Evolutionary conservation across 208 protist genomes (phyloP), one percentile per base, ranked within the genome.

Genomic region (Crithidia thermophila): DNA sequence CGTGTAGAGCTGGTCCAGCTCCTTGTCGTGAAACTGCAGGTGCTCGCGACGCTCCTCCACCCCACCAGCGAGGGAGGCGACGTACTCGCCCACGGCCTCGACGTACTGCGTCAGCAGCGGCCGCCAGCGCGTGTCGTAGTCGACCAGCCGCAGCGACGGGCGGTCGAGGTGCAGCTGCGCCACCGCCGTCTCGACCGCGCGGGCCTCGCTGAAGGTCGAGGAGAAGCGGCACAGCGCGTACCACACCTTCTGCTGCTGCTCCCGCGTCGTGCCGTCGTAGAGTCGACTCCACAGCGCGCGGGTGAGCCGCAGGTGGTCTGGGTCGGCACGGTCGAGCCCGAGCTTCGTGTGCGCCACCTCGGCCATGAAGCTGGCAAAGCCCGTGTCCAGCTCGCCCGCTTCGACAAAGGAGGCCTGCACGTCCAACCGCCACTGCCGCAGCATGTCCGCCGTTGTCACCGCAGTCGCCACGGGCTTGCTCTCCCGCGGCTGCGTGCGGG

Each of bases 211-310:
- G 65, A 84, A 94, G 36, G 65, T 73, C 30, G 71, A 84, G 30
- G 88, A 94, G 66, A 94, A 94, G 66, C 63, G 73, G 69, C 88
- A 94, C 11, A 94, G 58, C 33, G 72, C 58, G 53, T 81, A 64
- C 88, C 88, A 94, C 31, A 85, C 71, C n/a, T 73, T 66, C 25
- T 72, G 75, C 73, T 94, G 85, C 68, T 90, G 82, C 47, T 64
- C 55, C 28, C 42, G 53, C 1, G 74, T 74, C 10, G 75, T 84
- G 39, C 55, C 76, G 33, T 68, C 42, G 52, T 84, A 80, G 11
- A 93, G 55, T 23, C 67, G 52, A 13, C 57, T 36, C 85, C 88
- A 94, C 39, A 94, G 58, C 20, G 70, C 52, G 25, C 78, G 79
- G 4, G 77, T 79, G 25, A 94, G 56, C 7, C 50, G 43, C 56